Conservation (phyloP, 345 rosid species). For the Salix udensis region DNA sequence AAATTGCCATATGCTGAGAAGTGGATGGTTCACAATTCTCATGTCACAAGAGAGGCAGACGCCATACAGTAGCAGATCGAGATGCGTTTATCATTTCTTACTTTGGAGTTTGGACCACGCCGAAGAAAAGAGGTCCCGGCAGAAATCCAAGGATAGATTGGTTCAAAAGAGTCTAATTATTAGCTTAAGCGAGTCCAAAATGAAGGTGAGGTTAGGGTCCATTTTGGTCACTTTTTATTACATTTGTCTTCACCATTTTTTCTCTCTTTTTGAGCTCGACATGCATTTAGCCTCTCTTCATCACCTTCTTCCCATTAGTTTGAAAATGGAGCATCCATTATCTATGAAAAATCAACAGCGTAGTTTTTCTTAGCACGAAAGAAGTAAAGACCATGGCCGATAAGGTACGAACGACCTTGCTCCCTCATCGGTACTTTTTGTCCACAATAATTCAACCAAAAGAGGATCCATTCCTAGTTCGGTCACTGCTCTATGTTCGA, state of each 20-base stretch:
- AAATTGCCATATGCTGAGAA: no score
- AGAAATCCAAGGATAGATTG: not conserved
- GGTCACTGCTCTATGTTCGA: not conserved
- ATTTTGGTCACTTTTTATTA: no score
- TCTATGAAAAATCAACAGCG: not conserved
- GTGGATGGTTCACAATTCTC: no score
- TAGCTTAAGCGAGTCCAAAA: not conserved
- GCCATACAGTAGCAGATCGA: not conserved
- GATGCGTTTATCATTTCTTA: not conserved
- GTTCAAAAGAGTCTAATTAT: slow-evolving; percentile 3
- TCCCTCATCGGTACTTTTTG: not conserved
- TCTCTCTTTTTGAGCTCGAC: no score
- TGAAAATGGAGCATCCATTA: not conserved
- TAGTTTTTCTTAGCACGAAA: not conserved
- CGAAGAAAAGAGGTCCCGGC: not conserved
- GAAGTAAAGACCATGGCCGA: not conserved
- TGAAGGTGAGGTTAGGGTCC: not conserved
- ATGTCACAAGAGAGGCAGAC: not conserved
- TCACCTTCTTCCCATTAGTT: no score
- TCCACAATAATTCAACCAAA: not conserved
- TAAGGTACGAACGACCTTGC: not conserved
- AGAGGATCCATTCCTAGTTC: not conserved
- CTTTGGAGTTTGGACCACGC: slow-evolving; percentile 14
- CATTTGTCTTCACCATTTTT: no score
- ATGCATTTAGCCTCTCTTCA: no score